A percentile compares a stretch with the other conserved stretches of the same genome.
These are phyloP conservation scores for Neoboletus subvelutipes DNA, from an alignment of 768 basidiomycete species.

Conservation along the genomic window DNA sequence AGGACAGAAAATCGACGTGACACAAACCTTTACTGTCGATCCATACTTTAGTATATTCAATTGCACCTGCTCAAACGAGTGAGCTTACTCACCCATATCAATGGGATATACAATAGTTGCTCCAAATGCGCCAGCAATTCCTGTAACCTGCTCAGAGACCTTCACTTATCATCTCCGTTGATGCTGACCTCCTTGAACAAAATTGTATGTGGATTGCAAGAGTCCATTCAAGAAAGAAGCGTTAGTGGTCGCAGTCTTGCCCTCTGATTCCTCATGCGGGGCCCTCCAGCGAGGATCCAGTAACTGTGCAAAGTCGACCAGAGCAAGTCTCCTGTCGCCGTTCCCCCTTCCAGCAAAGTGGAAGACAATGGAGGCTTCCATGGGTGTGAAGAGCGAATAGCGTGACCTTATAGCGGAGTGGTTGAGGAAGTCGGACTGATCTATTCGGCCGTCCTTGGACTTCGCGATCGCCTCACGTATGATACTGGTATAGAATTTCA, in stretches of 20 bases:
- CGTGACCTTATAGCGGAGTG: slow-evolving; percentile 83
- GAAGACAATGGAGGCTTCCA: slow-evolving; percentile 98
- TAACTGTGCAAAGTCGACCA: slow-evolving; percentile 90
- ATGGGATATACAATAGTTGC: slow-evolving; percentile 99
- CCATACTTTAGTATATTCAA: slow-evolving; percentile 10
- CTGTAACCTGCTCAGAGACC: slow-evolving; percentile 37
- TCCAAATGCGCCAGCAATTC: slow-evolving; percentile 90
- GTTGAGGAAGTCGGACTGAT: slow-evolving; percentile 93
- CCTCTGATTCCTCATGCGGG: slow-evolving; percentile 55
- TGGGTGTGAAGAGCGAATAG: slow-evolving; percentile 94
- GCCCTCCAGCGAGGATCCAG: slow-evolving; percentile 87
- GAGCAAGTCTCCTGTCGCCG: slow-evolving; percentile 65
- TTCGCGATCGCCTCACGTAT: slow-evolving; percentile 88
- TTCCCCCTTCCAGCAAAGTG: slow-evolving; percentile 91
- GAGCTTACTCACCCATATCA: slow-evolving; percentile 68
- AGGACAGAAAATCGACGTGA: not conserved
- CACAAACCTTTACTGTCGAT: slow-evolving; percentile 66
- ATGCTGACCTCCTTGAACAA: slow-evolving; percentile 73
- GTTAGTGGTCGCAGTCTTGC: slow-evolving; percentile 28
- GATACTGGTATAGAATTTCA: slow-evolving; percentile 47
- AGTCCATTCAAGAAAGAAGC: slow-evolving; percentile 54
- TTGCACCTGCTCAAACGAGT: not conserved
- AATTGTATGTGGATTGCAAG: slow-evolving; percentile 78
- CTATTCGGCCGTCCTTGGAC: slow-evolving; percentile 94
- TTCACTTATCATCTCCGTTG: not conserved